These are phyloP conservation scores for Aspergillus eucalypticola DNA, from an alignment of 2,329 filamentous ascomycete genomes.

Conservation along the genomic window DNA sequence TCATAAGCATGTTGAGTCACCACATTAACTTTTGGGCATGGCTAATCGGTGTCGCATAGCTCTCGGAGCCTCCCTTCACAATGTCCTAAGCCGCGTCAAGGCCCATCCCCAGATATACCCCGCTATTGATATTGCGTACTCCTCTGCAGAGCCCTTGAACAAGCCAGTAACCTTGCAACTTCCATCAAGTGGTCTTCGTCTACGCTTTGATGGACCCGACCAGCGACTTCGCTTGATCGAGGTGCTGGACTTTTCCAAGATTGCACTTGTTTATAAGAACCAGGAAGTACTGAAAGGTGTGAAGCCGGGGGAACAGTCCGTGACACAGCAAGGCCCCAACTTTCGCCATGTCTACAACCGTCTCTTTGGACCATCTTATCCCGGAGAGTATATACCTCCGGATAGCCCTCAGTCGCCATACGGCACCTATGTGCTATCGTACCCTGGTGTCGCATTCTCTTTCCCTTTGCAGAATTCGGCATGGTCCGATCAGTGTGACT, in stretches of 20 bases:
- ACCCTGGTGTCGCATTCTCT: slow-evolving; percentile 90
- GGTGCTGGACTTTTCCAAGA: slow-evolving; percentile 84
- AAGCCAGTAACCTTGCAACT: slow-evolving; percentile 75
- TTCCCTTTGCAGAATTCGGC: slow-evolving; percentile 75
- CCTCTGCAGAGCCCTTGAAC: slow-evolving; percentile 69
- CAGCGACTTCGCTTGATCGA: slow-evolving; percentile 90
- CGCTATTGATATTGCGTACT: slow-evolving; percentile 79
- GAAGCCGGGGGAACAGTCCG: slow-evolving; percentile 36
- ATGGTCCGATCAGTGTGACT: slow-evolving; percentile 74
- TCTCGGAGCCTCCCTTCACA: slow-evolving; percentile 87
- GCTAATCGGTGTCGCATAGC: slow-evolving; percentile 53
- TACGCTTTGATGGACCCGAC: slow-evolving; percentile 91
- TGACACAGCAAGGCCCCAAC: slow-evolving; percentile 61
- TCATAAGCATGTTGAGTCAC: slow-evolving; percentile 49
- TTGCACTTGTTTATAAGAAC: slow-evolving; percentile 76
- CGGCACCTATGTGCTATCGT: slow-evolving; percentile 87
- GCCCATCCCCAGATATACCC: slow-evolving; percentile 81
- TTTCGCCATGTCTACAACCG: slow-evolving; percentile 91
- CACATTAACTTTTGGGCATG: slow-evolving; percentile 14
- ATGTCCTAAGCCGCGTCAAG: slow-evolving; percentile 83
- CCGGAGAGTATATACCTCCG: slow-evolving; percentile 83
- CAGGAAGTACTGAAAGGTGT: slow-evolving; percentile 70
- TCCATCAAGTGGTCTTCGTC: slow-evolving; percentile 79
- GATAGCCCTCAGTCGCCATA: slow-evolving; percentile 50
- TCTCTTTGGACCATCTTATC: slow-evolving; percentile 90